Base-by-base conservation (phyloP, 179 eudicot species). In the Monotropa hypopitys region DNA sequence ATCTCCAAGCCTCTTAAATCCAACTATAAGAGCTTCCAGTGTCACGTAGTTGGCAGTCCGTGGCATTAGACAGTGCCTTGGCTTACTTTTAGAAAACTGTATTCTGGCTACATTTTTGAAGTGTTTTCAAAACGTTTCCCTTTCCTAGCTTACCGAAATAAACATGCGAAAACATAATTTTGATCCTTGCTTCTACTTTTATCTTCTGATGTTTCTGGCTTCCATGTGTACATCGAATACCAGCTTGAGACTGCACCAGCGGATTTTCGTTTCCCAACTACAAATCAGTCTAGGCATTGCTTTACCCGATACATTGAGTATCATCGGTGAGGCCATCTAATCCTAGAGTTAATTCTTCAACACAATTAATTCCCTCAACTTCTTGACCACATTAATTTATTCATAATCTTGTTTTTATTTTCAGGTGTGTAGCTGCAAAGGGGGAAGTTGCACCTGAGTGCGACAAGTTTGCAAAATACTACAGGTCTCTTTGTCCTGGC, bases 241-340 rank as follows among this genome's bases (percentile, higher is more conserved):
- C 84, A 88, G 91, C 88, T 89, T 80, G 93, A 89, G 84, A 89
- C 91, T 56, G 93, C 91, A 76, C 93, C 93, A 26, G 93, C 91
- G 59, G 93, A 88, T 81, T 89, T 84, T 57, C 90, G 91, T 40
- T 89, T 89, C 85, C 93, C 93, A 50, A 89, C 93, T 50, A 88
- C 93, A 4, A 89, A 89, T 88, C 90, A 89, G 79, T 81, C 90
- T 47, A 83, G 92, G 86, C 93, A 89, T 76, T 90, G 93, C 86
- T 90, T 90, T 80, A 90, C 96, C 72, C 86, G 96, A 65, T 90
- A 90, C 80, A 81, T 88, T 75, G 91, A 90, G 81, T 90, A 87
- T 78, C 96, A 90, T 76, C 78, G 92, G 96, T 89, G 69, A 78
- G 86, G 53, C 69, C 75, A 50, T 32, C 54, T 33, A 26, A 9